Conservation (phyloP, 345 rosid genomes). For the Citropsis articulata region DNA sequence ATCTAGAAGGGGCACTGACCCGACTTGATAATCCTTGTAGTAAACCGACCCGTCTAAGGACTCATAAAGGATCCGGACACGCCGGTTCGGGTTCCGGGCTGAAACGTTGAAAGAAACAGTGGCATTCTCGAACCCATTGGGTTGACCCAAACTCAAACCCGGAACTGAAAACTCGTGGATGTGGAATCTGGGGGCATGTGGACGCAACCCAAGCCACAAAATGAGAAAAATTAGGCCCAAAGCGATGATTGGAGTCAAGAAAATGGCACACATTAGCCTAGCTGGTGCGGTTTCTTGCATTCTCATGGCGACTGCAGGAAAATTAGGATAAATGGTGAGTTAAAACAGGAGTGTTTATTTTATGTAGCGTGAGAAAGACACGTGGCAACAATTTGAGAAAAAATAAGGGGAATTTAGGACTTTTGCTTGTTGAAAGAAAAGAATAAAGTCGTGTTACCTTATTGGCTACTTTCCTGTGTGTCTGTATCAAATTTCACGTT, state of each 20-base stretch:
- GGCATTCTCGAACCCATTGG: constrained; percentile 25
- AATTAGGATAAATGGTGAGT: not conserved
- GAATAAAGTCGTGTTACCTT: not conserved
- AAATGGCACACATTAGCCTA: constrained; percentile 19
- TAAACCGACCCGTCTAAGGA: constrained; percentile 19
- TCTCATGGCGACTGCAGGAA: not conserved
- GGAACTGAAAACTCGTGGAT: constrained; percentile 24
- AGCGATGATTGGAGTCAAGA: constrained; percentile 19
- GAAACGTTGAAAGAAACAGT: constrained; percentile 24
- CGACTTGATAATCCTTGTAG: constrained; percentile 24
- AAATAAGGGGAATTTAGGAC: not conserved
- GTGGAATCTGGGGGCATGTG: constrained; percentile 19
- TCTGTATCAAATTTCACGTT: not conserved
- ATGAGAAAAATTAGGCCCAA: constrained; percentile 25
- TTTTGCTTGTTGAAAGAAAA: constrained; percentile 11
- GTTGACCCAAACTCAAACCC: constrained; percentile 23
- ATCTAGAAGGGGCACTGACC: constrained; percentile 10
- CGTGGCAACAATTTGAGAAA: not conserved
- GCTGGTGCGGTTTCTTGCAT: not conserved
- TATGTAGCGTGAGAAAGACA: not conserved
- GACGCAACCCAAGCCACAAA: constrained; percentile 25
- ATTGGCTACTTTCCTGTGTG: not conserved
- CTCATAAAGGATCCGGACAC: constrained; percentile 26
- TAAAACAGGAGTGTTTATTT: not conserved
- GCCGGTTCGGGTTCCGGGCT: constrained; percentile 31